These are phyloP conservation scores for Microdochium trichocladiopsis DNA, from an alignment of 2,329 filamentous ascomycete species.

Conservation along the genomic window DNA sequence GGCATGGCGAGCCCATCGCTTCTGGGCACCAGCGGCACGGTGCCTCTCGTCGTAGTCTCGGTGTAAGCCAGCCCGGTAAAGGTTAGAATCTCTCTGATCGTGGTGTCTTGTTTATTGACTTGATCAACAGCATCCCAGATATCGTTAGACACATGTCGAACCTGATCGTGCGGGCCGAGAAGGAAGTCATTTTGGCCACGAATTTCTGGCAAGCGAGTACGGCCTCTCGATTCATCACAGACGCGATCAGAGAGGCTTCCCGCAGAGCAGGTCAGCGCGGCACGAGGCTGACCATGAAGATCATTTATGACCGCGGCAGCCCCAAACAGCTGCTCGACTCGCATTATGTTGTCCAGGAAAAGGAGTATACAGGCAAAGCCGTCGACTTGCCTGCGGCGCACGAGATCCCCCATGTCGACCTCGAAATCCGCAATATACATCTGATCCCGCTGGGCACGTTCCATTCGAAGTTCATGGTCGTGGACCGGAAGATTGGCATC, in stretches of 20 bases:
- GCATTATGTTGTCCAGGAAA: slow-evolving; percentile 51
- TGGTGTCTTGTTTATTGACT: neutral
- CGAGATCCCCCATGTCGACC: slow-evolving; percentile 64
- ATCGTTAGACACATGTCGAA: slow-evolving; percentile 71
- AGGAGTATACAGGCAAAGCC: slow-evolving; percentile 48
- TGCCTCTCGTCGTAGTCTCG: slow-evolving; percentile 64
- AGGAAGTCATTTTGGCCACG: slow-evolving; percentile 67
- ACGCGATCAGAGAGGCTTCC: slow-evolving; percentile 64
- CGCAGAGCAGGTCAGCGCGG: slow-evolving; percentile 52
- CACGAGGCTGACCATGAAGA: slow-evolving; percentile 56
- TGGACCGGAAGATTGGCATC: slow-evolving; percentile 64
- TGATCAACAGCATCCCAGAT: slow-evolving; percentile 46
- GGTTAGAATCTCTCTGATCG: too few relatives aligned
- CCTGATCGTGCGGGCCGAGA: slow-evolving; percentile 64
- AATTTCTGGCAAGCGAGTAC: slow-evolving; percentile 70
- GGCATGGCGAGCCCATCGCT: slow-evolving; percentile 46
- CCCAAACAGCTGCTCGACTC: slow-evolving; percentile 58
- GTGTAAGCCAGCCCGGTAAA: slow-evolving; percentile 28
- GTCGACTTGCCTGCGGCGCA: slow-evolving; percentile 54
- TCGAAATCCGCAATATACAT: slow-evolving; percentile 70
- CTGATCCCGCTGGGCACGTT: slow-evolving; percentile 65
- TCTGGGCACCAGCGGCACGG: slow-evolving; percentile 48
- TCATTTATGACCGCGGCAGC: slow-evolving; percentile 69
- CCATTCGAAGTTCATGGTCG: slow-evolving; percentile 71
- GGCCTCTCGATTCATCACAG: slow-evolving; percentile 59